Conservation (phyloP, 2,329 filamentous ascomycete species). For the Pseudopyrenochaeta lycopersici region DNA sequence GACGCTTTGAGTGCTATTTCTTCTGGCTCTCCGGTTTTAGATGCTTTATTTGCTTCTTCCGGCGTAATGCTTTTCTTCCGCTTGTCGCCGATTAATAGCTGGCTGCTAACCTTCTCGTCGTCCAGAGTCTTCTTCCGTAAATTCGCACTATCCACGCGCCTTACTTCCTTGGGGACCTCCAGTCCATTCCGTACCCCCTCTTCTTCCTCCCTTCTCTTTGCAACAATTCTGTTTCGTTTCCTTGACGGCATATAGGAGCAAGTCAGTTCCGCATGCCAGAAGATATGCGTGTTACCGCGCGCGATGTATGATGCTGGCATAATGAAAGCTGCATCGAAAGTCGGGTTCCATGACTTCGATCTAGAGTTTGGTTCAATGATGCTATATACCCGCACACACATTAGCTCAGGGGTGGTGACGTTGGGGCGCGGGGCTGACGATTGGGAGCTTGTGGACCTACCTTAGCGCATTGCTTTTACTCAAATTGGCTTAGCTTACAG, state of each 20-base stretch:
- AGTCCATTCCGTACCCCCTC: constrained; percentile 8
- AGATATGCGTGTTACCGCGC: constrained; percentile 14
- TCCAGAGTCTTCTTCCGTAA: constrained; percentile 1
- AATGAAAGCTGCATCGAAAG: not conserved
- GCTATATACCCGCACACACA: not conserved
- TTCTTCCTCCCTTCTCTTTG: not conserved
- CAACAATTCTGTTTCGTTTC: constrained; percentile 1
- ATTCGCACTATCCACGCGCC: constrained; percentile 9
- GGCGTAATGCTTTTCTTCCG: constrained; percentile 1
- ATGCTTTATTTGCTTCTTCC: not conserved
- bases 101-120: not conserved
- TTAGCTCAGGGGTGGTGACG: constrained; percentile 13
- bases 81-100: not conserved
- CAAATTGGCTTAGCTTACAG: not conserved
- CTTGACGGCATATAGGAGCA: constrained; percentile 9
- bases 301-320: constrained; percentile 11
- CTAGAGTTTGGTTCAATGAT: not conserved
- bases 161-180: constrained; percentile 9
- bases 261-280: constrained; percentile 12
- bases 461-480: constrained; percentile 5
- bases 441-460: constrained; percentile 4
- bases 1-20: constrained; percentile 6
- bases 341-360: not conserved
- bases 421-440: constrained; percentile 2
- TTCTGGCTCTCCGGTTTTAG: not conserved